These are phyloP conservation scores for Xylaria arbuscula DNA, from an alignment of 2,329 filamentous ascomycete species.

Conservation along the genomic window DNA sequence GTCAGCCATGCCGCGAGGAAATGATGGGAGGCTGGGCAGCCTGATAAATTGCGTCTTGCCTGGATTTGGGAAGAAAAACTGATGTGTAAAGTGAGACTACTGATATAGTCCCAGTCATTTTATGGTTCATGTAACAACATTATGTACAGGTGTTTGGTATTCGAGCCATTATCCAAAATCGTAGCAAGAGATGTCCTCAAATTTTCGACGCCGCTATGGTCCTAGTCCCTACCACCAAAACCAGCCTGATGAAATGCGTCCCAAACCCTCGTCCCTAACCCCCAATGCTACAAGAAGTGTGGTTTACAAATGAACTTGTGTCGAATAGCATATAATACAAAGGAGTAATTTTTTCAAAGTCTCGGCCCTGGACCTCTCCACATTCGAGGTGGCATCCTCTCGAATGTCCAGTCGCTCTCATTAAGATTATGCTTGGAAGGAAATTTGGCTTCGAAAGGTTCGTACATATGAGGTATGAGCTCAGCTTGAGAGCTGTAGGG, in stretches of 20 bases:
- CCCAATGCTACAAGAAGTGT: constrained; percentile 16
- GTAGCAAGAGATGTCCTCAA: constrained; percentile 10
- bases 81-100: background rate
- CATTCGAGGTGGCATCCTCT: constrained; percentile 41
- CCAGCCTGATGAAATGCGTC: constrained; percentile 17
- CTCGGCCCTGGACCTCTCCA: constrained; percentile 22
- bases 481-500: constrained; percentile 54
- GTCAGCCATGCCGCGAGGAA: background rate
- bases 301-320: constrained; percentile 21
- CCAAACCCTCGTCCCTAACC: constrained; percentile 6
- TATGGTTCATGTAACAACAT: background rate
- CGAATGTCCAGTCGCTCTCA: constrained; percentile 43
- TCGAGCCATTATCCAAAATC: constrained; percentile 24
- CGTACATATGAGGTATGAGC: constrained; percentile 53
- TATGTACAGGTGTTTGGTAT: constrained; percentile 2
- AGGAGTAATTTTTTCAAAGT: constrained; percentile 17
- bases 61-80: background rate
- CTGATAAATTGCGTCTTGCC: background rate
- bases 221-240: constrained; percentile 5
- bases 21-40: background rate
- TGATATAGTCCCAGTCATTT: background rate
- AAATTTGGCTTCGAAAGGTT: constrained; percentile 55
- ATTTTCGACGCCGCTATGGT: constrained; percentile 21
- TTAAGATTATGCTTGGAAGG: constrained; percentile 39
- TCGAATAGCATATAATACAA: constrained; percentile 25